Evolutionary conservation across 257 asterid species (phyloP).

Genomic region (Ocimum tenuiflorum): DNA sequence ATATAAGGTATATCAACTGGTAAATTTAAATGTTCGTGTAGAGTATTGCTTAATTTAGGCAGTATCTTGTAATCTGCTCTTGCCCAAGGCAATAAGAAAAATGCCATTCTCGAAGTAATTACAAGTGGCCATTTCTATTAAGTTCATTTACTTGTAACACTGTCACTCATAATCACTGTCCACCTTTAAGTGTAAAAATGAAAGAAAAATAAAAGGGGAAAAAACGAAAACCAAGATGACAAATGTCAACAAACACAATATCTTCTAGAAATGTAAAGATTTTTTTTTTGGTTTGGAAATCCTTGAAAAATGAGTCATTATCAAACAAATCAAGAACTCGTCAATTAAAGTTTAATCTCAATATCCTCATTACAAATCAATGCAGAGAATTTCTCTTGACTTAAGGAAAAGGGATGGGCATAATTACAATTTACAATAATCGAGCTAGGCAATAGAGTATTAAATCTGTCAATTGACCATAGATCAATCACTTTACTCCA

Average conservation of each 20-base stretch:
- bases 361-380: neutral
- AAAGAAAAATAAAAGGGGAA: too few species aligned
- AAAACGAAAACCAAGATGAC: too few species aligned
- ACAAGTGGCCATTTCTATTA: conserved; percentile 2
- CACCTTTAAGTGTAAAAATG: conserved; percentile 14
- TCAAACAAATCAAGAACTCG: neutral
- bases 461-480: conserved; percentile 16
- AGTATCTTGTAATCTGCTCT: neutral
- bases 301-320: neutral
- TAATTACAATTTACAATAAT: conserved; percentile 19
- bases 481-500: conserved; percentile 6
- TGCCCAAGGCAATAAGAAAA: conserved; percentile 8
- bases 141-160: conserved; percentile 31
- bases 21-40: too few species aligned
- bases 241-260: too few species aligned
- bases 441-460: conserved; percentile 12
- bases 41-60: neutral
- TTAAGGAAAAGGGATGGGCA: neutral
- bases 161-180: conserved; percentile 26
- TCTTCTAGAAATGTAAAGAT: too few species aligned
- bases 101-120: conserved; percentile 10
- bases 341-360: neutral
- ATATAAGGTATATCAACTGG: too few species aligned
- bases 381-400: neutral
- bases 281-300: conserved; percentile 8